phyloP scores from a whole-genome alignment of 192 early-diverging fungal species.

The Coemansia sp. region DNA sequence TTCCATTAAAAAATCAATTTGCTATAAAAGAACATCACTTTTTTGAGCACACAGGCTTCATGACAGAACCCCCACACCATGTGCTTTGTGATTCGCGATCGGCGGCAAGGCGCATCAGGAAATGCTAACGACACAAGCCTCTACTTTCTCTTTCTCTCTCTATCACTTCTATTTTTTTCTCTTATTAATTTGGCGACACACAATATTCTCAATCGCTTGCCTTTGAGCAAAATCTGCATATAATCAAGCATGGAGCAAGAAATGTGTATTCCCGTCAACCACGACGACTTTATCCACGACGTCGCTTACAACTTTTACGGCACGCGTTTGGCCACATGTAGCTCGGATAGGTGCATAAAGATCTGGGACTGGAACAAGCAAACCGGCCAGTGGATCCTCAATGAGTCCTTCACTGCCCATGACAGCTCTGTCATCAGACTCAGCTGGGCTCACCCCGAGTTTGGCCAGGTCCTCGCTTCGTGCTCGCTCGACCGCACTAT shows the following conservation, averaged over 20 bases:
- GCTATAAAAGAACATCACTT: no score
- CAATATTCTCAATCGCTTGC: not conserved
- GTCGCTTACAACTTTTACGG: constrained; percentile 93
- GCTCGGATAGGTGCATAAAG: constrained; percentile 92
- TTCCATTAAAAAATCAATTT: not conserved
- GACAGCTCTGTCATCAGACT: constrained; percentile 83
- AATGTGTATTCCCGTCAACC: constrained; percentile 54
- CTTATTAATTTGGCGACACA: not conserved
- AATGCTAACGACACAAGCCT: not conserved
- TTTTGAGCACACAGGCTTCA: not conserved
- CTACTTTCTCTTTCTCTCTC: not conserved
- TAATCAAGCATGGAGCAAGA: constrained; percentile 38
- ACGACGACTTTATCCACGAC: constrained; percentile 93
- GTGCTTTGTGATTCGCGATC: not conserved
- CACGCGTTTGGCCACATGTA: constrained; percentile 84
- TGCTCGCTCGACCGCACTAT: constrained; percentile 92
- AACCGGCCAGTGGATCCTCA: constrained; percentile 71
- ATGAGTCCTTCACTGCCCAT: constrained; percentile 73
- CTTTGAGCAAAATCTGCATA: not conserved
- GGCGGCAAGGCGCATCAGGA: not conserved
- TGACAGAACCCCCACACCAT: not conserved
- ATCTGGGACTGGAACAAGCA: constrained; percentile 85
- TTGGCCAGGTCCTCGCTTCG: constrained; percentile 85
- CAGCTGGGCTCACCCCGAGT: constrained; percentile 98
- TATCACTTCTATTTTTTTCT: not conserved